These are phyloP conservation scores for Moesziomyces globuligerus DNA, from an alignment of 1,284 basidiomycete species.

Conservation along the genomic window DNA sequence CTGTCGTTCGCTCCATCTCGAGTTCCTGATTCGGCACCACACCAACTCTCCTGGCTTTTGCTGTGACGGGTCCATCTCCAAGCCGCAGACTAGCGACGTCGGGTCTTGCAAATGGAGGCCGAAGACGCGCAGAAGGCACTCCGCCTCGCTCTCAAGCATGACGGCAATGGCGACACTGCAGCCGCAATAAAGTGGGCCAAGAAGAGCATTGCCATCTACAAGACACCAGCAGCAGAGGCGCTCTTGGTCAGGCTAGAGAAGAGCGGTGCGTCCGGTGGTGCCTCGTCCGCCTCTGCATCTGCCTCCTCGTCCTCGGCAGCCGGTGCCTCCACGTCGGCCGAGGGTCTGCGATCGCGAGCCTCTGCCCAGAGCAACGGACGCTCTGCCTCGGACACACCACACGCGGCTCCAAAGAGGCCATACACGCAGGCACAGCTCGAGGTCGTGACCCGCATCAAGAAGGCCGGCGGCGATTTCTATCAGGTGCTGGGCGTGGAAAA, in stretches of 20 bases:
- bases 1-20: too few species aligned
- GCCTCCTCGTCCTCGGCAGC: constrained; percentile 72
- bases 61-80: too few species aligned
- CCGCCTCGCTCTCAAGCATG: constrained; percentile 62
- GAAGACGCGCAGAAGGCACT: constrained; percentile 64
- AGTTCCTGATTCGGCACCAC: too few species aligned
- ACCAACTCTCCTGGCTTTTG: too few species aligned
- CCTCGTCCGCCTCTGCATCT: constrained; percentile 68
- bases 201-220: constrained; percentile 86
- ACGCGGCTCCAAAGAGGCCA: constrained; percentile 73
- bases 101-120: constrained; percentile 39
- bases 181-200: constrained; percentile 85
- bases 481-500: constrained; percentile 86
- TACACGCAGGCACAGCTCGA: constrained; percentile 86
- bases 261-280: constrained; percentile 64
- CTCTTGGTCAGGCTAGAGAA: constrained; percentile 74
- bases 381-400: constrained; percentile 65
- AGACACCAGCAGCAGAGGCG: constrained; percentile 80
- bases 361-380: constrained; percentile 60
- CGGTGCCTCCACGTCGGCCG: constrained; percentile 73
- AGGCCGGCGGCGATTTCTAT: constrained; percentile 89
- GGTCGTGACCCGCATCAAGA: constrained; percentile 85
- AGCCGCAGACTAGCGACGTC: too few species aligned
- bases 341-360: constrained; percentile 68
- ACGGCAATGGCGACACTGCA: constrained; percentile 55